Percentiles rank a stretch among this genome's conserved stretches.
Evolutionary conservation across 2,329 filamentous ascomycete species (phyloP).

Genomic region (Penicillium brevicompactum): DNA sequence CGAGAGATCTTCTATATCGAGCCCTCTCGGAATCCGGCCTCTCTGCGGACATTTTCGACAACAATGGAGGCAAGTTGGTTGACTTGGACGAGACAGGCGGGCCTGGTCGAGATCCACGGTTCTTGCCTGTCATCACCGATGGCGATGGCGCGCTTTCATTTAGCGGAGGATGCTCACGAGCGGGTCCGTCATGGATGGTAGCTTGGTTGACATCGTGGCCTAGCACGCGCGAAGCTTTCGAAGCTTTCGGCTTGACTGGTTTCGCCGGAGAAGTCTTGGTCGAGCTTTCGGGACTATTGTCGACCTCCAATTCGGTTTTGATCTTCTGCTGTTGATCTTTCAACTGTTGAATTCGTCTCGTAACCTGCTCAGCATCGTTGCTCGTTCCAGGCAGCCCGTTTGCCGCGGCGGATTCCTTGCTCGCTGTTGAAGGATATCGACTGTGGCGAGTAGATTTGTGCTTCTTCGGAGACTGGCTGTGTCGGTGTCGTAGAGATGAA

Average conservation of each 20-base stretch:
- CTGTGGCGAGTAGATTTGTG: conserved; percentile 54
- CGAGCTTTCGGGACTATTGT: conserved; percentile 34
- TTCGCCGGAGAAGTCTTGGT: conserved; percentile 13
- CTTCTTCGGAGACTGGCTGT: conserved; percentile 55
- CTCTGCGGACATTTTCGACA: conserved; percentile 25
- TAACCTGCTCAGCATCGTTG: conserved; percentile 57
- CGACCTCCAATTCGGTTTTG: conserved; percentile 50
- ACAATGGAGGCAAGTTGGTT: neutral
- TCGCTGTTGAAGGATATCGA: conserved; percentile 39
- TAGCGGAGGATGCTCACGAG: conserved; percentile 5
- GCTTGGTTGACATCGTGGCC: conserved; percentile 2
- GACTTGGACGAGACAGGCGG: conserved; percentile 29
- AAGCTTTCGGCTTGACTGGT: conserved; percentile 12
- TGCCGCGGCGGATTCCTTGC: conserved; percentile 44
- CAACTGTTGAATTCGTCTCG: conserved; percentile 59
- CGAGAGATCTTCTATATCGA: conserved; percentile 31
- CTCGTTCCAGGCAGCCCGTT: conserved; percentile 41
- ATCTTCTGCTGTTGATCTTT: conserved; percentile 60
- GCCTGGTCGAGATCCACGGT: conserved; percentile 34
- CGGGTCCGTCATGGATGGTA: conserved; percentile 4
- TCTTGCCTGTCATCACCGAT: conserved; percentile 63
- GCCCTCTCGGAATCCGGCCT: conserved; percentile 32
- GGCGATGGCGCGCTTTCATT: conserved; percentile 72
- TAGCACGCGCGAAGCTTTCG: conserved; percentile 11
- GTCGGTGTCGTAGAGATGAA: conserved; percentile 62